Percentiles rank a stretch among this genome's conserved stretches.
These are phyloP conservation scores for Casuarina equisetifolia DNA, from an alignment of 306 rosid species.

Conservation along the genomic window DNA sequence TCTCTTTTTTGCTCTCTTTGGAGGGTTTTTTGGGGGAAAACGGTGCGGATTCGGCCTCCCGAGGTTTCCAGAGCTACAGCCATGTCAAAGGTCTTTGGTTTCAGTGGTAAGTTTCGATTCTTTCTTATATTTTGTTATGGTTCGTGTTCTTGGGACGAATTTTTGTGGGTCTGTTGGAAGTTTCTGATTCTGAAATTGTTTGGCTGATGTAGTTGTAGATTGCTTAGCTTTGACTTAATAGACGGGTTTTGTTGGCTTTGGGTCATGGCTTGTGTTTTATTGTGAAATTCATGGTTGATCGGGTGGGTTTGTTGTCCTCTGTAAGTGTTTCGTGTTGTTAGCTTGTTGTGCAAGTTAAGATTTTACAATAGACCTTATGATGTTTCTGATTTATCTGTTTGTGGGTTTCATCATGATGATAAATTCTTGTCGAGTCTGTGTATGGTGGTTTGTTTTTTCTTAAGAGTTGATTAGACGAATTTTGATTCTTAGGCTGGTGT, in stretches of 20 bases:
- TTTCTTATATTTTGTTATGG: not conserved
- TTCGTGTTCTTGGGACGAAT: constrained; percentile 9
- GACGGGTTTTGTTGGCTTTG: constrained; percentile 1
- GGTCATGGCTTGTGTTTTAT: not conserved
- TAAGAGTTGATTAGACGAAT: not conserved
- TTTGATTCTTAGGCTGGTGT: not conserved
- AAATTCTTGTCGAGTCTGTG: not conserved
- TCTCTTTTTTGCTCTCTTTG: constrained; percentile 58
- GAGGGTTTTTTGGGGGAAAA: constrained; percentile 47
- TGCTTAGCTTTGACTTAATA: not conserved
- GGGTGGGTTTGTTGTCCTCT: not conserved
- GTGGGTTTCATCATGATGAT: not conserved
- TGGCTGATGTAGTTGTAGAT: constrained; percentile 25
- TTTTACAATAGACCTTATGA: not conserved
- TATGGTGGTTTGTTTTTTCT: not conserved
- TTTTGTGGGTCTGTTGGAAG: constrained; percentile 2
- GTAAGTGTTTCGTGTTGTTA: not conserved
- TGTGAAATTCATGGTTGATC: not conserved
- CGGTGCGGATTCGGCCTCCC: constrained; percentile 42
- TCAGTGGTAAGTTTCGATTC: constrained; percentile 55
- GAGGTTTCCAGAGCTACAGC: constrained; percentile 46
- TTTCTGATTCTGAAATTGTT: constrained; percentile 19
- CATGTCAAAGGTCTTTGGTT: constrained; percentile 85
- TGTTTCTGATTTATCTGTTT: not conserved
- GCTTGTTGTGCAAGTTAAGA: not conserved